A percentile compares a stretch with the other conserved stretches of the same genome.
Evolutionary conservation across 345 rosid species (phyloP).

Genomic region (Noccaea caerulescens): DNA sequence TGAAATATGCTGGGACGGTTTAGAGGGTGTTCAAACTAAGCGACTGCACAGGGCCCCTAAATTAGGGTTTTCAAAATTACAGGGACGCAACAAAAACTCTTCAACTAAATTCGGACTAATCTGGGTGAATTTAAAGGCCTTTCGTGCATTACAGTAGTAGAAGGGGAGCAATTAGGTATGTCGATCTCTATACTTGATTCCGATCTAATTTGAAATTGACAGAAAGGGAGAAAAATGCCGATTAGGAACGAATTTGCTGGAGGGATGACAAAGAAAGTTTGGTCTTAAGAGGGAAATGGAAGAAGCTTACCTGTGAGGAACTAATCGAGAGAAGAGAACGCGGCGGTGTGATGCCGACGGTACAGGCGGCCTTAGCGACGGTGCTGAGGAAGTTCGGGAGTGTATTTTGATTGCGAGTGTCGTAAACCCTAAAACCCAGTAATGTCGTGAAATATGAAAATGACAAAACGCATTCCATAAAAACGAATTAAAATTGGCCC

Average conservation of each 20-base stretch:
- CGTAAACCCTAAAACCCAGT: slow-evolving; percentile 19
- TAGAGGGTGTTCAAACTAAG: background rate
- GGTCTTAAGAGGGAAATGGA: background rate
- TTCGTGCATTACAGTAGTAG: background rate
- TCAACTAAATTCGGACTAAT: no score
- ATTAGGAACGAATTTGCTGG: background rate
- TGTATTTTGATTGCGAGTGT: background rate
- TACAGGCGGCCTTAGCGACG: slow-evolving; percentile 33
- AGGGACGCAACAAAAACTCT: no score
- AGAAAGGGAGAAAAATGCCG: background rate
- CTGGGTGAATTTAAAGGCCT: background rate
- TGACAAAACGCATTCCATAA: background rate
- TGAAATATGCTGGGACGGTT: background rate
- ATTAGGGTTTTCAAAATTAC: background rate
- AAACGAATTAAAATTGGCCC: no score
- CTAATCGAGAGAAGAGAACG: background rate
- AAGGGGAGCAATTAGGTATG: no score
- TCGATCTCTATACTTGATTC: background rate
- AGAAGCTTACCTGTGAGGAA: slow-evolving; percentile 21
- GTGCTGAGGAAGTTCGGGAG: slow-evolving; percentile 6
- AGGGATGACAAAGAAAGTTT: slow-evolving; percentile 2
- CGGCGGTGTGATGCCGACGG: slow-evolving; percentile 6
- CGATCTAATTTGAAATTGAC: background rate
- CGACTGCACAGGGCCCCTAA: background rate
- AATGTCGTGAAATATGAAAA: background rate